Base-by-base conservation (phyloP, 2,329 filamentous ascomycete genomes). In the Periconia sp. region DNA sequence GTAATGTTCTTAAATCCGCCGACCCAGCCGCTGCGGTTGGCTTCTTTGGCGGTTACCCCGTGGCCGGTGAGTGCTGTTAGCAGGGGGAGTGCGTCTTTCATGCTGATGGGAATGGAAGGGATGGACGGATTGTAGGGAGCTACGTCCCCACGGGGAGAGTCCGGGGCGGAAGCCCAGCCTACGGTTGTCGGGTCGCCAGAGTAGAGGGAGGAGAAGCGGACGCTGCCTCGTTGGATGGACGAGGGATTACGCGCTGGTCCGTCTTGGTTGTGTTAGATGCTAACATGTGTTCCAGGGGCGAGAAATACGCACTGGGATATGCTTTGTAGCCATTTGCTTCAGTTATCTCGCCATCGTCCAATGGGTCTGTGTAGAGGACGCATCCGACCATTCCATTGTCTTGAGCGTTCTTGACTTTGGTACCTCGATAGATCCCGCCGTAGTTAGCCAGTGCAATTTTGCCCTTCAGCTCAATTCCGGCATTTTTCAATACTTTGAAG, bases 141-240 rank as follows among this genome's bases (percentile, higher is more conserved):
- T 6, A 61, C 66, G 45, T 70, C 61, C 15, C 64, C 53, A 3
- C 71, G 62, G 13, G 66, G 61, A 15, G 58, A 60, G 53, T 62
- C 68, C 11, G 52, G 44, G 13, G 62, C 61, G 3, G 72, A 74
- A 0, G 70, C 61, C 50, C 70, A 74, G 14, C 71, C 71, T 17
- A 62, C 62, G 31, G 61, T 64, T 41, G 60, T 64, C 20, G 63
- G 61, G 42, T 64, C 63, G 6, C 63, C 61, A 11, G 63, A 62
- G 50, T 86, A 42, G 82, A 85, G 14, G 77, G 80, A 53, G 57
- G 94, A 74, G 65, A 90, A 95, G 49, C 71, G 65, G 17, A 77
- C 75, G 43, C 65, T 71, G 17, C 75, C 75, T 43, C 75, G 64
- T 54, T 77, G 75, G 13, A 77, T 74, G 17, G 65, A 64, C 6